Base-by-base conservation (phyloP, 176 grass and related monocot genomes). In the Oryza nivara region DNA sequence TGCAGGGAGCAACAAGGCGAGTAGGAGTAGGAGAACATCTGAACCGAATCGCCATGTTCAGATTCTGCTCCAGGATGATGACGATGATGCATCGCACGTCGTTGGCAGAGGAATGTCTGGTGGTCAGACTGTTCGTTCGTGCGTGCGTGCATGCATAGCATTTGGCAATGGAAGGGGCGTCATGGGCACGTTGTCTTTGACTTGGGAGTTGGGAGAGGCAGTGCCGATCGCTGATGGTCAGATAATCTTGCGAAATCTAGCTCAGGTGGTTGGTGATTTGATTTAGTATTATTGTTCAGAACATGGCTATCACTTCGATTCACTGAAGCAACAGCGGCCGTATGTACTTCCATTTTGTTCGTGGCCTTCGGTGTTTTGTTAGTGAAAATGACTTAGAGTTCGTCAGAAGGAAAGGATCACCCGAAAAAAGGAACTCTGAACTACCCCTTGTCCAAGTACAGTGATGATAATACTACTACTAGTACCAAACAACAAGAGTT, bases 1-100 rank as follows among this genome's bases (percentile, higher is more conserved):
- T 85, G 83, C 77, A 58, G 54, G 54, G 54, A n/a, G 54, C 54
- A 58, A 58, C 52, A 56, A 17, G 52, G 17, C 16, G 2, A 15
- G 17, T 58, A 49, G 13, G 10, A 3, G 72, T 58, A 36, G 3
- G 3, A 49, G 11, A 9, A 11, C 78, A 44, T 25, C 34, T 22
- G 19, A 73, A 86, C 49, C 73, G 64, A 72, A 67, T 49, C 82
- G 19, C 45, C 15, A 26, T 12, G 43, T 56, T 63, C 78, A 35
- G 49, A 28, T 52, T 66, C 16, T n/a, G 4, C 46, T 41, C 40
- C 40, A 41, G 12, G 19, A 1, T 47, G 35, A 82, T 73, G 19
- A 1, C 38, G 35, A 82, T 73, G 88, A 82, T 90, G 88, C 83
- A 8, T 3, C 34, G 88, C 88, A 83, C 88, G 88, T 86, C 47